Base-by-base conservation (phyloP, 495 filamentous ascomycete genomes). In the Hypoxylon cercidicola region DNA sequence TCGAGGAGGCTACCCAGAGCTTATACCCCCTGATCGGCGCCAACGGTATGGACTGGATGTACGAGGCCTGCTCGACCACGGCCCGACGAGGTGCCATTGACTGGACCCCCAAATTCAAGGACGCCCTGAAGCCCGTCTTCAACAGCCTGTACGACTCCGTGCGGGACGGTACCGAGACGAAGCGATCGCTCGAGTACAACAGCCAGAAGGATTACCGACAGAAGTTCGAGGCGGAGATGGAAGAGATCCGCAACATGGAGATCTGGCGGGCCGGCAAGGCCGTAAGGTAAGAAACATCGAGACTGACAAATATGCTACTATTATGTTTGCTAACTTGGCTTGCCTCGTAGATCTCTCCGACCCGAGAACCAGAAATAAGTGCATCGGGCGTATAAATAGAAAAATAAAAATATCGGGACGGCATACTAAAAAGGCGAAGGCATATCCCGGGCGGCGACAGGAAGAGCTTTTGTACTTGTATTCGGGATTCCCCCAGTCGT, bases 41-140 rank as follows among this genome's bases (percentile, higher is more conserved):
- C 73, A 89, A 98, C 78, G 95, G 95, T 69, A 99, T 99, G 95
- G 95, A 98, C 85, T 99, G 95, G 92, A 98, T 99, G 96, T 99
- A 97, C 84, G 93, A 93, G 70, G 95, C 95, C 67, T 99, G 95
- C 90, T 98, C 94, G 54, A 98, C 96, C 72, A 98, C 96, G 39
- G 95, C 95, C 72, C 91, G 95, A 75, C 93, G 95, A 75, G 95
- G 95, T 82, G 95, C 95, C 81, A 96, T 99, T 75, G 95, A 98
- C 86, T 99, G 95, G 96, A 94, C 90, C 77, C 85, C 86, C 75
- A 84, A 82, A 69, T 98, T 98, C 90, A 97, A 96, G 88, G 89
- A 92, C 68, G 92, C 88, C 67, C 84, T 98, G 78, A 98, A 99
- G 88, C 95, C 96, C 70, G 89, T 99, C 69, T 98, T 99, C 87